Evolutionary conservation across 768 basidiomycete genomes (phyloP).

Genomic region (Podaxis sp.): DNA sequence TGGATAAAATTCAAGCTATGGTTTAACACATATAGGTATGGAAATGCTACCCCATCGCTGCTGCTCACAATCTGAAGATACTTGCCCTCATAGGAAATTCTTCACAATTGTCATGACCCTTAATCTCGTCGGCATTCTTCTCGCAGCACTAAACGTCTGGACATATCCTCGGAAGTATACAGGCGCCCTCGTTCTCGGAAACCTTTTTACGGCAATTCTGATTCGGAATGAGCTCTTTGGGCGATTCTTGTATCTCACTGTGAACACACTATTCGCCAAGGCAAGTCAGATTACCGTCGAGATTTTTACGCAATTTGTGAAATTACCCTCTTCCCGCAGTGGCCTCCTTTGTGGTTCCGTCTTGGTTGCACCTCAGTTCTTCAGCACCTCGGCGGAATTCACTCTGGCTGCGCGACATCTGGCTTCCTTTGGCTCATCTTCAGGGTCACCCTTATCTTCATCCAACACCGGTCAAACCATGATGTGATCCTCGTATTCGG

Average conservation of each 20-base stretch:
- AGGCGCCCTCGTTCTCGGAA: constrained; percentile 73
- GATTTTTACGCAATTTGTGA: neutral
- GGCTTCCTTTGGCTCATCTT: constrained; percentile 74
- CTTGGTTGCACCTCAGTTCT: constrained; percentile 71
- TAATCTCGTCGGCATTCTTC: constrained; percentile 57
- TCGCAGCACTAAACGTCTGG: constrained; percentile 66
- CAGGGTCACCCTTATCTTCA: constrained; percentile 53
- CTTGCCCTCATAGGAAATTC: constrained; percentile 53
- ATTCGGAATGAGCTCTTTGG: constrained; percentile 84
- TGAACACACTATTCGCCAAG: constrained; percentile 80
- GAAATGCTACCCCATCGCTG: neutral
- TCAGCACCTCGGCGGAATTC: constrained; percentile 81
- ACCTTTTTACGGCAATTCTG: constrained; percentile 68
- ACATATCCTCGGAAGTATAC: constrained; percentile 63
- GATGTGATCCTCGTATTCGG: constrained; percentile 59
- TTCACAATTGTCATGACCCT: constrained; percentile 59
- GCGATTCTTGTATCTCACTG: constrained; percentile 66
- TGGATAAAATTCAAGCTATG: constrained; percentile 65
- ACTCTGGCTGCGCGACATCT: constrained; percentile 78
- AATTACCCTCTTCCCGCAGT: constrained; percentile 25
- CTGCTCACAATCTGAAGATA: neutral
- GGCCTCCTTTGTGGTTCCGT: constrained; percentile 52
- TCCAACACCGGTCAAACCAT: constrained; percentile 47
- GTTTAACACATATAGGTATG: constrained; percentile 79
- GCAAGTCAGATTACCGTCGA: constrained; percentile 29